Evolutionary conservation across 2,329 filamentous ascomycete species (phyloP).

Genomic region (Aaosphaeria arxii): DNA sequence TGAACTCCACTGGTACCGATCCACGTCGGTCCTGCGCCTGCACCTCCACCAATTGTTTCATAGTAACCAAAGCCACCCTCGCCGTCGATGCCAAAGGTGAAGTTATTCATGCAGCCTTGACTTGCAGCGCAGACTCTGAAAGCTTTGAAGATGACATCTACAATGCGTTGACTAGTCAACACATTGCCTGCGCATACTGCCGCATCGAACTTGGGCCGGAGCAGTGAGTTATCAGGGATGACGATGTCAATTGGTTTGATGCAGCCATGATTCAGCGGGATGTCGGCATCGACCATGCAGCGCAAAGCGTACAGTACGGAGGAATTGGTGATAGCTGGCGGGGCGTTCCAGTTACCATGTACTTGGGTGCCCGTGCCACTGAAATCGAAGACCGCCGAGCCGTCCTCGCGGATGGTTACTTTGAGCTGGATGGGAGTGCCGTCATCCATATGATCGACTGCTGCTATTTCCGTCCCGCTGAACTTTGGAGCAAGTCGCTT

Average conservation of each 20-base stretch:
- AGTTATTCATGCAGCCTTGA: conserved; percentile 15
- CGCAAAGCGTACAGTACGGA: conserved; percentile 47
- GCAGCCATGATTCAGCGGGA: conserved; percentile 43
- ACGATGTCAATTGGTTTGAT: conserved; percentile 33
- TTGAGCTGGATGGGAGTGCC: background rate
- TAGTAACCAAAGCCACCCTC: conserved; percentile 69
- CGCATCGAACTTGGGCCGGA: conserved; percentile 19
- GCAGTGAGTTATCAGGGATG: conserved; percentile 30
- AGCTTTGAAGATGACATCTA: conserved; percentile 13
- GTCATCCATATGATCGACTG: background rate
- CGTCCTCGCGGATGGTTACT: background rate
- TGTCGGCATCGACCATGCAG: conserved; percentile 31
- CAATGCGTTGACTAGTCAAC: conserved; percentile 9
- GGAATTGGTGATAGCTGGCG: conserved; percentile 52
- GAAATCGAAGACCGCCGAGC: background rate
- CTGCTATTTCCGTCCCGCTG: background rate
- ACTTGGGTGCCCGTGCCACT: conserved; percentile 13
- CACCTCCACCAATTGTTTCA: conserved; percentile 72
- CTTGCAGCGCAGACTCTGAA: conserved; percentile 10
- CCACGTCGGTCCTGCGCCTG: conserved; percentile 65
- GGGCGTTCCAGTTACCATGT: conserved; percentile 36
- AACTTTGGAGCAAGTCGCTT: background rate
- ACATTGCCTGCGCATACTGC: conserved; percentile 5
- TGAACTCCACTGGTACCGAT: conserved; percentile 67
- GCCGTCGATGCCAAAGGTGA: conserved; percentile 32